Base-by-base conservation (phyloP, 2,329 filamentous ascomycete species). In the Colletotrichum scovillei region DNA sequence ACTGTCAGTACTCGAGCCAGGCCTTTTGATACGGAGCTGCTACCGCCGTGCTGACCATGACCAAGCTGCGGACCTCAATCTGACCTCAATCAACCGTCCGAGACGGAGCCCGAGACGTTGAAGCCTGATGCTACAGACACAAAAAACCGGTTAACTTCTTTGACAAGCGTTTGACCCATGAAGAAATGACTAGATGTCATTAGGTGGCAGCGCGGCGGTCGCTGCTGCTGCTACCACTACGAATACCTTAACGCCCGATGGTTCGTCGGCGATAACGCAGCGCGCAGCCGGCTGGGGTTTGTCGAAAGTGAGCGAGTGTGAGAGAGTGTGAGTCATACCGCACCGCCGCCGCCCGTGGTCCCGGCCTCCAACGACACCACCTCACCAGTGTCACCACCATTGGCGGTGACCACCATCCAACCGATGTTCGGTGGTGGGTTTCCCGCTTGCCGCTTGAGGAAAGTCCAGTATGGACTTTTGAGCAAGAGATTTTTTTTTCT, bases 271-370 rank as follows among this genome's bases (percentile, higher is more conserved):
- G 65, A 72, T 72, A 69, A 69, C 32, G 58, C 32, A 16, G 46
- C 32, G 46, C 28, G 42, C 9, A 16, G 16, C 7, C 6, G 16
- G 42, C 19, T 46, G 7, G 42, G 19, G 42, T 26, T n/a, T n/a
- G 42, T 19, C 19, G 6, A n/a, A 8, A 16, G 38, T 42, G 38
- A 42, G 38, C 38, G 38, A 42, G 11, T 19, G 64, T n/a, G 24
- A 53, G 11, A 38, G 16, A 32, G 26, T 65, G 65, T 72, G 69
- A 72, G 69, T 69, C 69, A 72, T 67, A 72, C 65, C 65, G 65
- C 63, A 32, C 52, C 53, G 58, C 58, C 58, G 52, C 52, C 4
- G 22, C 52, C n/a, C 22, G 11, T 32, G 63, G 24, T 35, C 55
- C 52, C 9, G 19, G 52, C 38, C 5, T 57, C 52, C 55, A 30